Percentiles rank a stretch among this genome's conserved stretches.
Conservation (phyloP, 2,329 filamentous ascomycete species). For the Diaporthe vaccinii region DNA sequence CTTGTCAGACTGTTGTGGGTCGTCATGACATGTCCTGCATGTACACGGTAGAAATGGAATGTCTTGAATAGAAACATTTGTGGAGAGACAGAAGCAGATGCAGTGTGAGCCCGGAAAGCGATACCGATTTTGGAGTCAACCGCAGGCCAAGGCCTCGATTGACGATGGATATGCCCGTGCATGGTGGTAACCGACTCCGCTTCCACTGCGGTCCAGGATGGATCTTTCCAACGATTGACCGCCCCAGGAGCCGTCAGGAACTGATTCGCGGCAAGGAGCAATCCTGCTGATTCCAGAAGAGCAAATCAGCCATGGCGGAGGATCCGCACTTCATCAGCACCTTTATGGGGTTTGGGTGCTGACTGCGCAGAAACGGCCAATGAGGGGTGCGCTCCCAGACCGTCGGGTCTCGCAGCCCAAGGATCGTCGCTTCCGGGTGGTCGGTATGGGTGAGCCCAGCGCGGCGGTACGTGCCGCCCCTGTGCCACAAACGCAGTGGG, state of each 20-base stretch:
- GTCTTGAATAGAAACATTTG: conserved; percentile 2
- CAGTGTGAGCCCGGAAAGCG: neutral
- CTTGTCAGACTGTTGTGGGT: neutral
- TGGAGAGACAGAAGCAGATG: conserved; percentile 5
- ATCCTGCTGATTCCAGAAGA: neutral
- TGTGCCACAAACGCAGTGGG: conserved; percentile 6
- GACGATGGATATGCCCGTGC: conserved; percentile 3
- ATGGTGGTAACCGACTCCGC: neutral
- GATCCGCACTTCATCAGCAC: neutral
- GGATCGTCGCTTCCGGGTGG: conserved; percentile 34
- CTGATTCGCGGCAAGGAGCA: neutral
- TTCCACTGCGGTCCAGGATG: neutral
- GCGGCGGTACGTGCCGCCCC: conserved; percentile 27
- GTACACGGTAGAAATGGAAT: neutral
- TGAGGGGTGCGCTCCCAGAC: conserved; percentile 23
- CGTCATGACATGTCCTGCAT: conserved; percentile 18
- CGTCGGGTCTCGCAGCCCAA: conserved; percentile 33
- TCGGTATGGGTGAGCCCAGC: conserved; percentile 29
- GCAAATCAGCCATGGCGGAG: neutral
- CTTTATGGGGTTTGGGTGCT: conserved; percentile 27
- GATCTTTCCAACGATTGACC: neutral
- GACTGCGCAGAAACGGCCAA: conserved; percentile 23
- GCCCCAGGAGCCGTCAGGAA: conserved; percentile 10
- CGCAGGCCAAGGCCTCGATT: conserved; percentile 8
- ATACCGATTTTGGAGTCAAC: conserved; percentile 8